Percentiles rank a stretch among this genome's conserved stretches.
phyloP scores from a whole-genome alignment of 768 basidiomycete species.

The Kwoniella bestiolae region DNA sequence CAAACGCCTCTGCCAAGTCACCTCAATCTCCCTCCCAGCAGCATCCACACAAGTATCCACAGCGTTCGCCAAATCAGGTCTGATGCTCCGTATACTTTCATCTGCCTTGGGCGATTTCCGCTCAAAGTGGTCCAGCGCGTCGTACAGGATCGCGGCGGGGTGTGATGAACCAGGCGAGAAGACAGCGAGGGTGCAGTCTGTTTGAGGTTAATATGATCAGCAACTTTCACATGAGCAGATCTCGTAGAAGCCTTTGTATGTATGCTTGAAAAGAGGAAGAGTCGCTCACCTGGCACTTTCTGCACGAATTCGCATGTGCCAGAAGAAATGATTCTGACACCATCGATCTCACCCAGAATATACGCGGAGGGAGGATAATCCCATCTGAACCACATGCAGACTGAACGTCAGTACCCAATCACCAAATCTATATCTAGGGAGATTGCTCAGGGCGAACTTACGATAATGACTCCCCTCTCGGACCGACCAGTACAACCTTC shows the following conservation, averaged over 20 bases:
- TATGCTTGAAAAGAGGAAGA: no score
- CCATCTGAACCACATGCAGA: slow-evolving; percentile 63
- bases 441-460: slow-evolving; percentile 61
- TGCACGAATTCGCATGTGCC: slow-evolving; percentile 86
- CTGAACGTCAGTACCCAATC: neutral
- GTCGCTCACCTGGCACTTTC: slow-evolving; percentile 83
- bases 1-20: slow-evolving; percentile 82
- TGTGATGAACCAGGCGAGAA: slow-evolving; percentile 92
- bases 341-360: slow-evolving; percentile 84
- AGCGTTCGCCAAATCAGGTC: slow-evolving; percentile 79
- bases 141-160: slow-evolving; percentile 86
- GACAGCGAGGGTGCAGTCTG: slow-evolving; percentile 77
- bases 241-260: no score
- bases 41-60: slow-evolving; percentile 93
- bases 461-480: slow-evolving; percentile 83
- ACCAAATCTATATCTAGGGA: no score
- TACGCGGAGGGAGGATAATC: slow-evolving; percentile 75
- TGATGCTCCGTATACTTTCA: slow-evolving; percentile 85
- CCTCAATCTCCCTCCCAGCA: slow-evolving; percentile 89
- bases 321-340: slow-evolving; percentile 78
- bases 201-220: neutral
- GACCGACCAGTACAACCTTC: slow-evolving; percentile 83
- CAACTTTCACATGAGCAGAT: no score
- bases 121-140: slow-evolving; percentile 87
- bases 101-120: slow-evolving; percentile 87